Evolutionary conservation across 2,329 filamentous ascomycete genomes (phyloP), one percentile per base, ranked within the genome.

Genomic region (Diaporthe amygdali): DNA sequence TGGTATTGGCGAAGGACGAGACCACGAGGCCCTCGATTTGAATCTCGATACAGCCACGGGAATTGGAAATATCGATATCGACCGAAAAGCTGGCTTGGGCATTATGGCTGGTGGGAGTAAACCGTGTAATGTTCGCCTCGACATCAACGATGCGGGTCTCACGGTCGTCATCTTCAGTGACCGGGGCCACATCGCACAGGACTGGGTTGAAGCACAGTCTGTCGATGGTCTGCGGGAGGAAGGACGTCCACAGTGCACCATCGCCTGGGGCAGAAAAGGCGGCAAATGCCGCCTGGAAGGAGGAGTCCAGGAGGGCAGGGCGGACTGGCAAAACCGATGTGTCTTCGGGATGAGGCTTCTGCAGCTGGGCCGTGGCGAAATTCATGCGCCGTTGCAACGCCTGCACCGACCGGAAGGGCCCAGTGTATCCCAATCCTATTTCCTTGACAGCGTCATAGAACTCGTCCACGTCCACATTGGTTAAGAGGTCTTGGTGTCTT

Each of bases 391-490:
- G 41, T 22, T 39, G 17, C 2, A 68, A 51, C 12, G 32, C 10
- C 0, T 15, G 6, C 2, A 73, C 32, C 14, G 69, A 39, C 8
- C 64, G 54, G 37, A 73, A 71, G 5, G 37, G 64, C 15, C 64
- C 69, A 7, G 37, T 66, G 47, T 70, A 73, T 14, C 27, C 32
- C 46, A 47, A 70, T 12, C 72, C 72, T 5, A 74, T 30, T 6
- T 56, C 34, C 2, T 12, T 39, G 25, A 74, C 10, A 3, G 66
- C n/a, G 22, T 22, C 41, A 44, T 74, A 74, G 44, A 74, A 72
- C 3, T 55, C 27, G 30, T 73, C 39, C 6, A 69, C 30, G 41
- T 44, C 41, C 14, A 59, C 37, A 37, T 56, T 59, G 30, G 34
- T 25, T 2, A 39, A n/a, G n/a, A n/a, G n/a, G n/a, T n/a, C n/a